Evolutionary conservation across 208 protist genomes (phyloP).

Genomic region (Leishmania amazonensis): DNA sequence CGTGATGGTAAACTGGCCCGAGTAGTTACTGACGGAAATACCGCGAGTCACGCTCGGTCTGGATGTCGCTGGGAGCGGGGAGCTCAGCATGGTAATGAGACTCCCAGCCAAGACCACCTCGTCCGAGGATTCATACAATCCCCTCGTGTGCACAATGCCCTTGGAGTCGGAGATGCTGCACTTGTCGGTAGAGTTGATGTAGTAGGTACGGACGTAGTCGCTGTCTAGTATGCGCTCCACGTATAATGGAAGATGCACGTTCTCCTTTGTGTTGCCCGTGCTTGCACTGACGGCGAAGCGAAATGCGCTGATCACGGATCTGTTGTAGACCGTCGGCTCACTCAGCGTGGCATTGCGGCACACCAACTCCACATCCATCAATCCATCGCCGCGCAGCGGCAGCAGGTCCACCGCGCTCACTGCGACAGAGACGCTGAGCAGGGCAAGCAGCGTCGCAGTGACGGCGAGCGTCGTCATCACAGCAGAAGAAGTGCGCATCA

Average conservation of each 20-base stretch:
- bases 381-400: constrained; percentile 15
- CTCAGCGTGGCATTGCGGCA: constrained; percentile 16
- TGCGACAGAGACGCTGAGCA: background rate
- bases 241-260: constrained; percentile 19
- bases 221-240: constrained; percentile 14
- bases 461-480: background rate
- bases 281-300: background rate
- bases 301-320: constrained; percentile 7
- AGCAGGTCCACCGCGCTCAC: constrained; percentile 12
- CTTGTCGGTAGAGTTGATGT: constrained; percentile 1
- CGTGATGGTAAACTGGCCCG: background rate
- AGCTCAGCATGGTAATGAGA: background rate
- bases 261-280: background rate
- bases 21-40: constrained; percentile 8
- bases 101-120: constrained; percentile 3
- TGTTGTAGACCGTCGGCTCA: constrained; percentile 4
- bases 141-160: constrained; percentile 4
- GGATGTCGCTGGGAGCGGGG: background rate
- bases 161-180: constrained; percentile 1
- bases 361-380: constrained; percentile 31
- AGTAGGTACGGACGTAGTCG: constrained; percentile 6
- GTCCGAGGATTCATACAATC: background rate
- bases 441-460: background rate
- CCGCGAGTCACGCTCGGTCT: background rate
- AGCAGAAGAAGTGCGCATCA: background rate